Conservation (phyloP, 2,329 filamentous ascomycete genomes). For the Nemania serpens region DNA sequence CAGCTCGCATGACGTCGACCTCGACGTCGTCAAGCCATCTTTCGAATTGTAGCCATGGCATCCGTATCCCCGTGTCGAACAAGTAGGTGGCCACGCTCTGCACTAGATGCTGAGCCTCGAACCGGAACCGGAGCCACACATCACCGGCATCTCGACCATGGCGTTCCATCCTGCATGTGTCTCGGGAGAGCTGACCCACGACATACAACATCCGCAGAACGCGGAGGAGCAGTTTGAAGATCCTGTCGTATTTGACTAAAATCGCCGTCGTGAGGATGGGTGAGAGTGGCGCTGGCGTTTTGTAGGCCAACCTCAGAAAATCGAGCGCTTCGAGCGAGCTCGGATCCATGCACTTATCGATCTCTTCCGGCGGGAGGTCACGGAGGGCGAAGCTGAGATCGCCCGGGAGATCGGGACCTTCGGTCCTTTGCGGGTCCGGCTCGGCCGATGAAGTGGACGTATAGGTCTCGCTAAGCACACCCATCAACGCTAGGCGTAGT, state of each 20-base stretch:
- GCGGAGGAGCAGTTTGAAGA: constrained; percentile 81
- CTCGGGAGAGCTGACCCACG: constrained; percentile 66
- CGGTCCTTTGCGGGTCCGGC: constrained; percentile 39
- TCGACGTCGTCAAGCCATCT: constrained; percentile 68
- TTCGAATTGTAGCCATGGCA: constrained; percentile 75
- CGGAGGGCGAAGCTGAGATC: constrained; percentile 83
- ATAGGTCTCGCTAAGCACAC: constrained; percentile 79
- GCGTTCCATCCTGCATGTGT: constrained; percentile 51
- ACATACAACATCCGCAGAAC: constrained; percentile 80
- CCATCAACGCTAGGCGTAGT: constrained; percentile 85
- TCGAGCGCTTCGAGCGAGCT: constrained; percentile 87
- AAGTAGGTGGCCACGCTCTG: constrained; percentile 75
- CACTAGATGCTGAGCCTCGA: constrained; percentile 82
- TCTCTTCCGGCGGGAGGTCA: constrained; percentile 76
- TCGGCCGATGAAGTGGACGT: constrained; percentile 33
- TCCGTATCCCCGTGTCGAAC: constrained; percentile 75
- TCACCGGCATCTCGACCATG: constrained; percentile 46
- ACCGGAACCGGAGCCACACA: constrained; percentile 64
- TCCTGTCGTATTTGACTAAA: constrained; percentile 79
- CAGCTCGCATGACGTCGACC: constrained; percentile 53
- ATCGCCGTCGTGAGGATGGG: constrained; percentile 73
- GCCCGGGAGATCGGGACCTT: constrained; percentile 60
- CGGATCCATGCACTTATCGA: constrained; percentile 81
- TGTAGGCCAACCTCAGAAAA: constrained; percentile 87
- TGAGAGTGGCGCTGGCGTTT: constrained; percentile 71